Conservation (phyloP, 352 stramenopile genomes). For the Phytophthora fragariaefolia region DNA sequence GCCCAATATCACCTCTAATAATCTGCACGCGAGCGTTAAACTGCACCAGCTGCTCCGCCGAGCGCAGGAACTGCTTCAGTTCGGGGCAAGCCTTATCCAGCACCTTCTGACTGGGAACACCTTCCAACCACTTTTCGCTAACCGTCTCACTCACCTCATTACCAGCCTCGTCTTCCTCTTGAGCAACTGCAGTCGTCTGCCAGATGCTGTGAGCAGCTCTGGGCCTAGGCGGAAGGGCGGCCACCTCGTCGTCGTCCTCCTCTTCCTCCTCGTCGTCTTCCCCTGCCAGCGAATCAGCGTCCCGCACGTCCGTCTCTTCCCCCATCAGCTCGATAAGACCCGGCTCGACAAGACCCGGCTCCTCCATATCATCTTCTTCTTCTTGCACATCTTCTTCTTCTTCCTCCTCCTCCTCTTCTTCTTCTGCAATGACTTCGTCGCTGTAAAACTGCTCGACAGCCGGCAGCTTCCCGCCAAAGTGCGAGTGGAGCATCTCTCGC, state of each 20-base stretch:
- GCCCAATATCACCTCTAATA: slow-evolving; percentile 48
- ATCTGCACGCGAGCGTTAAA: slow-evolving; percentile 49
- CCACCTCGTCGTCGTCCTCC: slow-evolving; percentile 11
- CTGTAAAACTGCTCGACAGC: slow-evolving; percentile 33
- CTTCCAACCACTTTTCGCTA: slow-evolving; percentile 19
- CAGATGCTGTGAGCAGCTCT: slow-evolving; percentile 2
- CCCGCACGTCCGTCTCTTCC: slow-evolving; percentile 21
- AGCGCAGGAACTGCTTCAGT: slow-evolving; percentile 43
- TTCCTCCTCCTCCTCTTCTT: slow-evolving; percentile 21
- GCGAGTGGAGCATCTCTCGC: slow-evolving; percentile 23
- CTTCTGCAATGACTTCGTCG: slow-evolving; percentile 25
- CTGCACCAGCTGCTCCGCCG: slow-evolving; percentile 39
- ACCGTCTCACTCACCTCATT: not conserved
- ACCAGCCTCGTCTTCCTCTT: slow-evolving; percentile 2
- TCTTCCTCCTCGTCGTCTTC: slow-evolving; percentile 21
- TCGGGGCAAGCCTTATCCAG: slow-evolving; percentile 32
- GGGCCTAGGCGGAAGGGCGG: not conserved
- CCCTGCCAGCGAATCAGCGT: slow-evolving; percentile 30
- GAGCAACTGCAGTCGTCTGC: not conserved
- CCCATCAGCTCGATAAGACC: slow-evolving; percentile 31
- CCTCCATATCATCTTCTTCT: slow-evolving; percentile 12
- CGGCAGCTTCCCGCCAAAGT: slow-evolving; percentile 36
- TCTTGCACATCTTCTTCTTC: slow-evolving; percentile 18
- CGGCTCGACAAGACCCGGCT: slow-evolving; percentile 15
- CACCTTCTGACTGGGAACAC: slow-evolving; percentile 31